A percentile compares a stretch with the other conserved stretches of the same genome.
phyloP scores from a whole-genome alignment of 495 filamentous ascomycete species.

The Trichoderma gamsii region DNA sequence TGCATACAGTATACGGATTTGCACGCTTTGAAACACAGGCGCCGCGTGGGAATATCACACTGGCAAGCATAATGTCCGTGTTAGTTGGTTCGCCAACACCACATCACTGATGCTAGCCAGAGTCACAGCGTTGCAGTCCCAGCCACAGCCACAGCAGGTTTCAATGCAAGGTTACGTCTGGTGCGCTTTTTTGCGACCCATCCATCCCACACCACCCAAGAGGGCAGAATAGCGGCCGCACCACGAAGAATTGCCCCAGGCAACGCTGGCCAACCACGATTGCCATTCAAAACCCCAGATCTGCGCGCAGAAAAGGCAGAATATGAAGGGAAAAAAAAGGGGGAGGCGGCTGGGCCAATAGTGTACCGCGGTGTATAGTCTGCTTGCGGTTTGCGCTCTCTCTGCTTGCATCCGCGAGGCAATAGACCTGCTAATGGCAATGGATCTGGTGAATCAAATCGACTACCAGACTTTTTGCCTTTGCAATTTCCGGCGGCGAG shows the following conservation, averaged over 20 bases:
- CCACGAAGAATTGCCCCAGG: not conserved
- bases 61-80: not conserved
- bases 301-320: not conserved
- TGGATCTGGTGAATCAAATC: not conserved
- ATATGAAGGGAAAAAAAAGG: not conserved
- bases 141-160: not conserved
- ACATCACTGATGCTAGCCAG: not conserved
- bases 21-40: not conserved
- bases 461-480: not conserved
- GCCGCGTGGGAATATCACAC: not conserved
- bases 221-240: not conserved
- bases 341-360: constrained; percentile 2
- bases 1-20: not conserved
- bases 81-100: not conserved
- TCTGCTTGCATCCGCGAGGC: too few relatives aligned
- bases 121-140: not conserved
- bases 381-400: too few relatives aligned
- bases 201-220: not conserved
- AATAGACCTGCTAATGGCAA: not conserved
- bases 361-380: too few relatives aligned
- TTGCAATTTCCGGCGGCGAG: constrained; percentile 2
- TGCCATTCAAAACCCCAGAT: not conserved
- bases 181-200: constrained; percentile 1
- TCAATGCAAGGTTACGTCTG: constrained; percentile 7
- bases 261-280: constrained; percentile 10